Conservation (phyloP, 2,329 filamentous ascomycete species). For the Pestalotiopsis sp. region DNA sequence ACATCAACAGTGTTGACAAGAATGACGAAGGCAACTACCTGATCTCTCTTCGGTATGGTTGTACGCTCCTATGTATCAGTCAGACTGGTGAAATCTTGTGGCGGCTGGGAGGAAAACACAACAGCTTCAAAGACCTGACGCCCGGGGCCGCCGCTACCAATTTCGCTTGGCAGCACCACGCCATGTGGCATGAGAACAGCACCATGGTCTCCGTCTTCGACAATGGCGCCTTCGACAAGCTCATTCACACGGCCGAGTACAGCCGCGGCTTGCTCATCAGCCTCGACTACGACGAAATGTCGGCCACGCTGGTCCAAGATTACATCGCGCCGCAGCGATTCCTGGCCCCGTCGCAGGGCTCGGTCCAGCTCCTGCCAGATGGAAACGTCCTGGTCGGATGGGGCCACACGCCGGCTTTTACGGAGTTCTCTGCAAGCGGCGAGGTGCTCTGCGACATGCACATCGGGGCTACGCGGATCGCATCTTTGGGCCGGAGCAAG, state of each 20-base stretch:
- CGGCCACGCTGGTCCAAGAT: conserved; percentile 35
- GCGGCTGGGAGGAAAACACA: conserved; percentile 52
- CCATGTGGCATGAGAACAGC: conserved; percentile 42
- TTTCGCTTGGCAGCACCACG: conserved; percentile 56
- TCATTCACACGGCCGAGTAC: conserved; percentile 14
- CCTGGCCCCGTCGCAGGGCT: conserved; percentile 44
- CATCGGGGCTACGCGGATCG: not conserved
- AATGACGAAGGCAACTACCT: conserved; percentile 38
- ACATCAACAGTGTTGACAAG: conserved; percentile 39
- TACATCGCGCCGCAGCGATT: conserved; percentile 41
- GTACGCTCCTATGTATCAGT: conserved; percentile 29
- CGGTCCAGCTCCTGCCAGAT: conserved; percentile 43
- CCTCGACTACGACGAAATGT: conserved; percentile 36
- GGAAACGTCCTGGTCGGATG: conserved; percentile 46
- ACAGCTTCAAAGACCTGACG: conserved; percentile 40
- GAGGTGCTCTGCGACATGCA: conserved; percentile 19
- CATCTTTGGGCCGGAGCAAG: not conserved
- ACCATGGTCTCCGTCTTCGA: conserved; percentile 41
- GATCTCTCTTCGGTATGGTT: conserved; percentile 25
- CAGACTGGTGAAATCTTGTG: conserved; percentile 48
- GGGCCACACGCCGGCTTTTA: conserved; percentile 33
- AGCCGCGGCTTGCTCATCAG: conserved; percentile 34
- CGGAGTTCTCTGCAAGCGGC: conserved; percentile 28
- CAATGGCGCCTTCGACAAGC: conserved; percentile 39
- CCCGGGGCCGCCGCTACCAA: conserved; percentile 44